Conservation (phyloP, 768 basidiomycete species). For the Phlebiopsis gigantea region DNA sequence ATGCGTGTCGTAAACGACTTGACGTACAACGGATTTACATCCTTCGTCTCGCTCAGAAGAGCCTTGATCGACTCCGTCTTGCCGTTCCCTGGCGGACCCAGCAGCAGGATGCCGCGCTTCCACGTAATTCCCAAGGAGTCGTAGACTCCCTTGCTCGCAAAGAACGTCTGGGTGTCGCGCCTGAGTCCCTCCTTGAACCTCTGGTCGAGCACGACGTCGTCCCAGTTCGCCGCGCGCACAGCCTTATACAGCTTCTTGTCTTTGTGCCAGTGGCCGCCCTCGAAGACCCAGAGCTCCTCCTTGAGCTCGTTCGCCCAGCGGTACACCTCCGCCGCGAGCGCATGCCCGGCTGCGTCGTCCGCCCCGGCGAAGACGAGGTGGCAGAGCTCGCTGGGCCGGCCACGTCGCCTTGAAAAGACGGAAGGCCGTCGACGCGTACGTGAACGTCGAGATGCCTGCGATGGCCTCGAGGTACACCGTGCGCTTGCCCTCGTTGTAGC, state of each 20-base stretch:
- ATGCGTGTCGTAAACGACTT: conserved; percentile 29
- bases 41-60: conserved; percentile 21
- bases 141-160: conserved; percentile 32
- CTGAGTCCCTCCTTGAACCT: conserved; percentile 29
- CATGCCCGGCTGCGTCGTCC: conserved; percentile 8
- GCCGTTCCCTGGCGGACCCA: conserved; percentile 33
- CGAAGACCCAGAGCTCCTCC: conserved; percentile 34
- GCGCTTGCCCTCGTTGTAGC: neutral
- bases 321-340: conserved; percentile 15
- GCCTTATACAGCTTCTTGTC: conserved; percentile 20
- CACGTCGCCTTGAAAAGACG: conserved; percentile 11
- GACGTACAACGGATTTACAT: conserved; percentile 32
- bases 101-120: conserved; percentile 23
- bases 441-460: conserved; percentile 9
- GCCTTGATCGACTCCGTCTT: conserved; percentile 35
- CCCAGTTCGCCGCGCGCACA: conserved; percentile 27
- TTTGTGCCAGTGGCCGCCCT: conserved; percentile 30
- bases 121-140: conserved; percentile 34
- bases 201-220: conserved; percentile 29
- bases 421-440: conserved; percentile 4
- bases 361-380: conserved; percentile 10
- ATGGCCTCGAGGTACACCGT: neutral
- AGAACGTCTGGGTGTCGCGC: conserved; percentile 35
- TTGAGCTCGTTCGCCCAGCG: conserved; percentile 12
- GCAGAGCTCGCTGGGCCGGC: neutral